Percentiles rank a stretch among this genome's conserved stretches.
phyloP scores from a whole-genome alignment of 2,329 filamentous ascomycete species.

The Celoporthe dispersa region DNA sequence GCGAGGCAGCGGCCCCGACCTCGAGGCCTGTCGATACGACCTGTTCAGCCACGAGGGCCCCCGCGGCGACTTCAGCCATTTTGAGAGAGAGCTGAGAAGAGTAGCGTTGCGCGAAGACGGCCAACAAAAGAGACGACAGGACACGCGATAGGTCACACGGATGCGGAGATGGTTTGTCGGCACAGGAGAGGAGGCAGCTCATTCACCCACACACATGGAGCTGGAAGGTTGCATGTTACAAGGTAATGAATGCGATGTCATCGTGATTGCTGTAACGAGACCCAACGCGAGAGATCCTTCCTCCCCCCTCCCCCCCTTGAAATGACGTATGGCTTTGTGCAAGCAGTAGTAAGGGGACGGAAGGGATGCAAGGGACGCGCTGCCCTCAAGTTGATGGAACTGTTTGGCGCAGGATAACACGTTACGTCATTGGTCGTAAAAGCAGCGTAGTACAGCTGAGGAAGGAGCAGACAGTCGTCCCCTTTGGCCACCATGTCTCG shows the following conservation, averaged over 20 bases:
- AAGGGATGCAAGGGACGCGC: not conserved
- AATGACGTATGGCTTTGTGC: not conserved
- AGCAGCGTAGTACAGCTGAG: not conserved
- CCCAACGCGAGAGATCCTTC: not conserved
- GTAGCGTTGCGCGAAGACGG: not conserved
- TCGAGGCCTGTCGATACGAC: slow-evolving; percentile 46
- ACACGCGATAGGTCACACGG: not conserved
- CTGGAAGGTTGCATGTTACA: not conserved
- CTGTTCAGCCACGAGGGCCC: slow-evolving; percentile 45
- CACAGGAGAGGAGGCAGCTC: not conserved
- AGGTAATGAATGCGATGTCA: not conserved
- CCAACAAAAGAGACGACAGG: not conserved
- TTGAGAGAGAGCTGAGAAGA: not conserved
- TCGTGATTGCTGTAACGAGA: not conserved
- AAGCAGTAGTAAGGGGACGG: not conserved
- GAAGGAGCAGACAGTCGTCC: not conserved
- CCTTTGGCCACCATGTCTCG: not conserved
- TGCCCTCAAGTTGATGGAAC: not conserved
- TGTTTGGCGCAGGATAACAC: not conserved
- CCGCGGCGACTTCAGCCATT: slow-evolving; percentile 47
- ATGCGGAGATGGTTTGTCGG: not conserved
- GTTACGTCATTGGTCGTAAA: not conserved
- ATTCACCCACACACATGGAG: not conserved
- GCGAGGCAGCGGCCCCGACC: slow-evolving; percentile 46
- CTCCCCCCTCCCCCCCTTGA: not conserved